Evolutionary conservation across 345 rosid species (phyloP).

Genomic region (Brassica incana): DNA sequence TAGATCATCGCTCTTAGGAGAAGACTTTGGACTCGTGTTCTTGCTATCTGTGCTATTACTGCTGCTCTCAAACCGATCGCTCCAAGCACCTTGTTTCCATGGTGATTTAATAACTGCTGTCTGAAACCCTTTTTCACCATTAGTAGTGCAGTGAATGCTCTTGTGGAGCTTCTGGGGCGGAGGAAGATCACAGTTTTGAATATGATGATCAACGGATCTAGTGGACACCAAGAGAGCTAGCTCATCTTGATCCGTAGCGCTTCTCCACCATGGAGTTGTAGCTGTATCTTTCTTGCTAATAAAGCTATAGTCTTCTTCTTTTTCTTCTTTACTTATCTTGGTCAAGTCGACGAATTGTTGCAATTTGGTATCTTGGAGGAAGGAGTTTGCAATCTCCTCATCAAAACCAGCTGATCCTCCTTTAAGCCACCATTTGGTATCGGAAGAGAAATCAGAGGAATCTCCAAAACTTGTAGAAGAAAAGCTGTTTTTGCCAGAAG

Average conservation of each 20-base stretch:
- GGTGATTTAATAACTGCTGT: constrained; percentile 13
- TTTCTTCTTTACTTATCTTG: constrained; percentile 9
- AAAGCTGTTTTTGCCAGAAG: constrained; percentile 37
- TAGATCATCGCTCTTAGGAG: constrained; percentile 48
- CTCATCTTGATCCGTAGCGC: constrained; percentile 60
- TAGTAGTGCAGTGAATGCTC: constrained; percentile 13
- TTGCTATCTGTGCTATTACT: constrained; percentile 26
- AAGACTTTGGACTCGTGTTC: constrained; percentile 34
- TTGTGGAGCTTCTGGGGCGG: constrained; percentile 57
- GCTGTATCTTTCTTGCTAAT: constrained; percentile 5
- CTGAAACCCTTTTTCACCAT: constrained; percentile 26
- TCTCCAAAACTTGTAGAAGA: constrained; percentile 52
- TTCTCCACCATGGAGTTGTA: constrained; percentile 83
- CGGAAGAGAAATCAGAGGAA: constrained; percentile 42
- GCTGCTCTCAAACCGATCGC: constrained; percentile 36
- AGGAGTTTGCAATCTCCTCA: constrained; percentile 31
- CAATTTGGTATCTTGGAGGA: constrained; percentile 33
- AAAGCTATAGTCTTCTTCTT: constrained; percentile 42
- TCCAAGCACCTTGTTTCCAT: constrained; percentile 36
- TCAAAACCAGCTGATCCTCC: constrained; percentile 42
- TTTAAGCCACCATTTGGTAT: constrained; percentile 95
- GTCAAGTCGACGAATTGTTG: constrained; percentile 49
- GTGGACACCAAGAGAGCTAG: constrained; percentile 79
- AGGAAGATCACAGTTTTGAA: constrained; percentile 91
- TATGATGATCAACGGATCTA: constrained; percentile 56